Percentiles rank a stretch among this genome's conserved stretches.
Evolutionary conservation across 305 asterid species (phyloP).

Genomic region (Fraxinus dipetala): DNA sequence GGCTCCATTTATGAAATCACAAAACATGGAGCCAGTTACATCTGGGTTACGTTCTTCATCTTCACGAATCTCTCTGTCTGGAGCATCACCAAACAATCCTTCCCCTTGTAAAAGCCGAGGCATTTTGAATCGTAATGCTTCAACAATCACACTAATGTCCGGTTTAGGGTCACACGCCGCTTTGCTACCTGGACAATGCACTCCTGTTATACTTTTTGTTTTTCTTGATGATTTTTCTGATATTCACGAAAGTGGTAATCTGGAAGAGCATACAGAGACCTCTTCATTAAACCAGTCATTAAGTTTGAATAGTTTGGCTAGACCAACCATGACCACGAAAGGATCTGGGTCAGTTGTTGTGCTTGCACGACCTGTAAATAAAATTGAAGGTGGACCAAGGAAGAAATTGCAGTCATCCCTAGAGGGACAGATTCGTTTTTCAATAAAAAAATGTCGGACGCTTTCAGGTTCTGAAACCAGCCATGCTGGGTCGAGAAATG

Average conservation of each 20-base stretch:
- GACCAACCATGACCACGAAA: slow-evolving; percentile 54
- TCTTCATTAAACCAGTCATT: slow-evolving; percentile 42
- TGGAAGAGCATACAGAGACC: slow-evolving; percentile 56
- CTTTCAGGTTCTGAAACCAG: slow-evolving; percentile 70
- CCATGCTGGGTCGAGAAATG: slow-evolving; percentile 59
- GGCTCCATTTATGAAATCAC: slow-evolving; percentile 61
- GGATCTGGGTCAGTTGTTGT: slow-evolving; percentile 73
- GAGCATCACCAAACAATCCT: slow-evolving; percentile 49
- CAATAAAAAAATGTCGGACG: slow-evolving; percentile 76
- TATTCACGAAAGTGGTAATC: slow-evolving; percentile 39
- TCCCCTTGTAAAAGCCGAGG: slow-evolving; percentile 70
- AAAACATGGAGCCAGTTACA: slow-evolving; percentile 36
- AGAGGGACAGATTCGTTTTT: slow-evolving; percentile 89
- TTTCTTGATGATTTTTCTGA: slow-evolving; percentile 81
- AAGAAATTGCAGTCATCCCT: slow-evolving; percentile 91
- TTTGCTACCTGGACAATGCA: slow-evolving; percentile 85
- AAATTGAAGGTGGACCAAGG: slow-evolving; percentile 64
- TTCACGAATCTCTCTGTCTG: slow-evolving; percentile 40
- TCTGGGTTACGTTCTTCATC: slow-evolving; percentile 52
- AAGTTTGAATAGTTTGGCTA: slow-evolving; percentile 41
- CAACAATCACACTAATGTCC: slow-evolving; percentile 55
- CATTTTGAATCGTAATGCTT: slow-evolving; percentile 58
- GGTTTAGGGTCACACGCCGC: slow-evolving; percentile 79
- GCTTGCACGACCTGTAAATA: slow-evolving; percentile 70
- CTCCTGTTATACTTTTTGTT: slow-evolving; percentile 83